These are phyloP conservation scores for Mucor mucedo DNA, from an alignment of 371 early-diverging fungal species.

Conservation along the genomic window DNA sequence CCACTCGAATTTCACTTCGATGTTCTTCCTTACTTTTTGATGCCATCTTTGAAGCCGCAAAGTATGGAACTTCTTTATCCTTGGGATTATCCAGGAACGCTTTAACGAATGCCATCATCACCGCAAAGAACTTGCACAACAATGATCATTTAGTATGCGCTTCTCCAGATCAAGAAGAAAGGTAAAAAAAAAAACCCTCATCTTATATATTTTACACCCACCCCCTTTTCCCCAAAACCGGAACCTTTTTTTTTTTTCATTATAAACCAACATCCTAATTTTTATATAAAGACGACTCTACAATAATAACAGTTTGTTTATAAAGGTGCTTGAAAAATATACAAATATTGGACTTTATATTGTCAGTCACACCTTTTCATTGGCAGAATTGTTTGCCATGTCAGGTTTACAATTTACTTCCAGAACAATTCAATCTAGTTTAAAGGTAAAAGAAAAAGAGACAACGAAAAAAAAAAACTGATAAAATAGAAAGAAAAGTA, in stretches of 20 bases:
- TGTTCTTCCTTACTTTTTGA: constrained; percentile 39
- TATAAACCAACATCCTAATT: background rate
- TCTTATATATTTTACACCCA: background rate
- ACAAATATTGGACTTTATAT: constrained; percentile 66
- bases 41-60: constrained; percentile 57
- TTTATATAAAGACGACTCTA: background rate
- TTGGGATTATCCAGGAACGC: constrained; percentile 59
- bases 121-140: constrained; percentile 54
- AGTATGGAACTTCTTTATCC: constrained; percentile 60
- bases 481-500: constrained; percentile 6
- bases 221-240: no score
- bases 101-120: constrained; percentile 50
- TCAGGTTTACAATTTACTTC: constrained; percentile 78
- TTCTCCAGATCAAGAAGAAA: constrained; percentile 1
- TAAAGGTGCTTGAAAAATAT: constrained; percentile 63
- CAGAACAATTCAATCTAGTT: constrained; percentile 67
- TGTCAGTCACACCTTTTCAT: constrained; percentile 69
- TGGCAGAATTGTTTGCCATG: constrained; percentile 76
- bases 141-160: background rate
- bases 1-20: constrained; percentile 37
- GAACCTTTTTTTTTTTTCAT: background rate
- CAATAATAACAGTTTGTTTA: constrained; percentile 40
- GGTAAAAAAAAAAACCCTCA: background rate
- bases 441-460: constrained; percentile 64
- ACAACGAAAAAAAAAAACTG: background rate